A percentile compares a stretch with the other conserved stretches of the same genome.
Evolutionary conservation across 83 land plant genomes (phyloP).

Genomic region (Picea mariana): DNA sequence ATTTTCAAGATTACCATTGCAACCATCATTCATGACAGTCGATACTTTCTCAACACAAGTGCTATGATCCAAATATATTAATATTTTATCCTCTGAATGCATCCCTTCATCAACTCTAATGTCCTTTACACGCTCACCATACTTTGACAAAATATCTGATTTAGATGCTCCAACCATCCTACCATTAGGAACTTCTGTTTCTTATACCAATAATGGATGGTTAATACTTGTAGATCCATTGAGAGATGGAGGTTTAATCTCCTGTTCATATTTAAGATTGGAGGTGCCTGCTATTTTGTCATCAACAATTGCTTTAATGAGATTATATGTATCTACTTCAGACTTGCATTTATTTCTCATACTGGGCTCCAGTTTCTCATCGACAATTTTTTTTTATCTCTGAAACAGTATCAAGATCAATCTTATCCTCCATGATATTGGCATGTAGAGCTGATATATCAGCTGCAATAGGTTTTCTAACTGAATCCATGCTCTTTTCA

Average conservation of each 20-base stretch:
- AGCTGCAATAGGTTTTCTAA: too few relatives aligned
- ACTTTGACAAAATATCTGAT: not conserved
- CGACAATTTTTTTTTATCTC: not conserved
- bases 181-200: not conserved
- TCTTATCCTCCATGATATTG: not conserved
- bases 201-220: not conserved
- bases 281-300: not conserved
- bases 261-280: not conserved
- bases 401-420: not conserved
- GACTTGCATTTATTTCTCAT: not conserved
- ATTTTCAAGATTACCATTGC: not conserved
- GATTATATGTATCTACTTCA: not conserved
- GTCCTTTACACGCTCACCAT: not conserved
- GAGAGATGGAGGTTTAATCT: not conserved
- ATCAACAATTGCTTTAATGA: not conserved
- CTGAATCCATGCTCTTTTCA: not conserved
- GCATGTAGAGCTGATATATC: not conserved
- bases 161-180: not conserved
- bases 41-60: slow-evolving; percentile 7
- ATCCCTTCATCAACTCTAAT: not conserved
- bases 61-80: slow-evolving; percentile 1
- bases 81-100: not conserved
- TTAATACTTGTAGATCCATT: not conserved
- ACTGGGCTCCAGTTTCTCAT: not conserved
- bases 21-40: not conserved